Evolutionary conservation across 768 basidiomycete genomes (phyloP).

Genomic region (Rubroboletus pulcherrimus): DNA sequence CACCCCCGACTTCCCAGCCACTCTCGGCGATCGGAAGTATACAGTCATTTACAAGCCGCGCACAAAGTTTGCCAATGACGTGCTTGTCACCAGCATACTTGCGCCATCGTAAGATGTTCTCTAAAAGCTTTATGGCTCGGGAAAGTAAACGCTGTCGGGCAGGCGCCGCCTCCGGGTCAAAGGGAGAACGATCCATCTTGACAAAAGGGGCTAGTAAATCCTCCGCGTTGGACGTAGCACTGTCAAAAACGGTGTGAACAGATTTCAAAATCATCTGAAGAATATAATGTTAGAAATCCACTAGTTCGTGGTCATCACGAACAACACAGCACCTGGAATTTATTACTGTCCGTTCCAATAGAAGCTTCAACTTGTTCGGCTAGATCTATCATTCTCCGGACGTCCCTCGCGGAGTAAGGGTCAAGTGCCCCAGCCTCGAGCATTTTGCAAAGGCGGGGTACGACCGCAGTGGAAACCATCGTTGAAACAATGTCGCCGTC

Average conservation of each 20-base stretch:
- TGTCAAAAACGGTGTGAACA: slow-evolving; percentile 48
- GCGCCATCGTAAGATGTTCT: slow-evolving; percentile 73
- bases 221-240: slow-evolving; percentile 51
- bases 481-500: slow-evolving; percentile 86
- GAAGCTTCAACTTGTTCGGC: slow-evolving; percentile 78
- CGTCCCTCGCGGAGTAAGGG: slow-evolving; percentile 66
- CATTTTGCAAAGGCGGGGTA: slow-evolving; percentile 68
- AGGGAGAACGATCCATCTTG: slow-evolving; percentile 42
- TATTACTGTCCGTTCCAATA: slow-evolving; percentile 57
- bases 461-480: slow-evolving; percentile 81
- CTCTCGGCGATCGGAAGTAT: slow-evolving; percentile 64
- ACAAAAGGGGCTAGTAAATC: slow-evolving; percentile 48
- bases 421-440: slow-evolving; percentile 81
- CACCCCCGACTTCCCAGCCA: slow-evolving; percentile 88
- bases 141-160: slow-evolving; percentile 69
- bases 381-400: slow-evolving; percentile 65
- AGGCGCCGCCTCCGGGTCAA: slow-evolving; percentile 73
- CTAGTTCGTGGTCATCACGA: not conserved
- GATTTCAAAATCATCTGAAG: slow-evolving; percentile 56
- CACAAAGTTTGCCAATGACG: slow-evolving; percentile 52
- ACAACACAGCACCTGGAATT: slow-evolving; percentile 51
- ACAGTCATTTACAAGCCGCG: slow-evolving; percentile 52
- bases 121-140: slow-evolving; percentile 66
- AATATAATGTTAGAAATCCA: slow-evolving; percentile 9
- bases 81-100: slow-evolving; percentile 63